These are phyloP conservation scores for Neurospora sp. DNA, from an alignment of 495 filamentous ascomycete species.

Conservation along the genomic window DNA sequence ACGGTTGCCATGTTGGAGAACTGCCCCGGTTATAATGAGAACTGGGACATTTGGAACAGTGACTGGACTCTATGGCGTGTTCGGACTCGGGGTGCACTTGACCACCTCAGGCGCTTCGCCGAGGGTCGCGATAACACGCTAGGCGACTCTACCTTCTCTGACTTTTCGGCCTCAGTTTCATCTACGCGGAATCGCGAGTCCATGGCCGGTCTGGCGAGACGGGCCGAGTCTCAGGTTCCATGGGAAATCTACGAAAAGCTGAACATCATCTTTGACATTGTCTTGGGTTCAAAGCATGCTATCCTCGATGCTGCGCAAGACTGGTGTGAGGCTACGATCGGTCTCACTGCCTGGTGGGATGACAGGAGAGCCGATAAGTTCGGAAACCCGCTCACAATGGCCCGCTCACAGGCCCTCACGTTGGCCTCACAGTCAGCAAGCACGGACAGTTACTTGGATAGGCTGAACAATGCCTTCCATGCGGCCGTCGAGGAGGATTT, in stretches of 20 bases:
- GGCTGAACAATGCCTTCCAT: constrained; percentile 40
- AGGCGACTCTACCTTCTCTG: constrained; percentile 28
- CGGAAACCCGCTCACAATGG: constrained; percentile 19
- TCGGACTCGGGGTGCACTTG: constrained; percentile 51
- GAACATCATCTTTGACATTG: constrained; percentile 59
- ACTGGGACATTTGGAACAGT: constrained; percentile 66
- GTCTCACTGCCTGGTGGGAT: constrained; percentile 80
- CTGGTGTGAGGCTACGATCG: constrained; percentile 79
- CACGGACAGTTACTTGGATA: constrained; percentile 33
- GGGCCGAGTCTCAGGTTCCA: constrained; percentile 72
- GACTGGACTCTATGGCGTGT: constrained; percentile 75
- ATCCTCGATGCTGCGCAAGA: constrained; percentile 63
- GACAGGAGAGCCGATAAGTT: constrained; percentile 48
- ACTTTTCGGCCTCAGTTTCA: constrained; percentile 12
- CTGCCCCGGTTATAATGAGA: constrained; percentile 54
- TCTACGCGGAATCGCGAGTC: constrained; percentile 23
- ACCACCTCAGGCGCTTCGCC: constrained; percentile 61
- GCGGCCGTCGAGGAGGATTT: constrained; percentile 41
- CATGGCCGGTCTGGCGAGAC: constrained; percentile 49
- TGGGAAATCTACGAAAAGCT: constrained; percentile 80
- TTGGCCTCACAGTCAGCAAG: constrained; percentile 14
- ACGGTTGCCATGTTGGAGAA: constrained; percentile 54
- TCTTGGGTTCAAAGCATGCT: constrained; percentile 58
- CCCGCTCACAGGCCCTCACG: constrained; percentile 33
- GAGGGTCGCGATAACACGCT: constrained; percentile 50